A percentile compares a stretch with the other conserved stretches of the same genome.
These are phyloP conservation scores for Dryas octopetala DNA, from an alignment of 306 rosid genomes.

Conservation along the genomic window DNA sequence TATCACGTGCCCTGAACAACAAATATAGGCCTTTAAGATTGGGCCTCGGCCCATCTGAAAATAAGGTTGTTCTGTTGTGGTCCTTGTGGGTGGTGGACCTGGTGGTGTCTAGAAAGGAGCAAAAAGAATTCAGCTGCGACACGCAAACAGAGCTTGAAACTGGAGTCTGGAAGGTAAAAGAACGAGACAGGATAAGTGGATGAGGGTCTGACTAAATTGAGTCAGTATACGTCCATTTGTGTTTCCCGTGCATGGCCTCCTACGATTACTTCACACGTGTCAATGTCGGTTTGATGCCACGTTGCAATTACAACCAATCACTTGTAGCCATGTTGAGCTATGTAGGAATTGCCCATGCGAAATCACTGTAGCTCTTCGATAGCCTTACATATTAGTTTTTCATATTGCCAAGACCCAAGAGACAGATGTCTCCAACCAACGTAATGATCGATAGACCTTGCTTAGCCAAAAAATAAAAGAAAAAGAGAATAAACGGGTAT, in stretches of 20 bases:
- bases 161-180: background rate
- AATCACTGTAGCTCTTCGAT: background rate
- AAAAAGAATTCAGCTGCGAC: conserved; percentile 3
- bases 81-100: background rate
- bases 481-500: too few species aligned
- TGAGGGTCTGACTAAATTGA: background rate
- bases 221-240: background rate
- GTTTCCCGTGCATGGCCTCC: background rate
- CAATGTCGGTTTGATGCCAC: background rate
- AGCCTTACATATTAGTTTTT: background rate
- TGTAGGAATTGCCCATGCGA: background rate
- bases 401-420: background rate
- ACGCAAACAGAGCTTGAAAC: background rate
- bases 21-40: background rate
- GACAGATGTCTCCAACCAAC: too few species aligned
- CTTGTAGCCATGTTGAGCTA: background rate
- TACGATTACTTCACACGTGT: background rate
- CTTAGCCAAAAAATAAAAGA: too few species aligned
- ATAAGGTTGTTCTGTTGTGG: background rate
- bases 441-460: too few species aligned
- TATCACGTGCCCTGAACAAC: conserved; percentile 4
- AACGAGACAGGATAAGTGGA: background rate
- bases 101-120: conserved; percentile 11
- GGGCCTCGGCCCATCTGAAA: background rate
- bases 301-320: too few species aligned